Conservation (phyloP, 768 basidiomycete genomes). For the Podaxis sp. region DNA sequence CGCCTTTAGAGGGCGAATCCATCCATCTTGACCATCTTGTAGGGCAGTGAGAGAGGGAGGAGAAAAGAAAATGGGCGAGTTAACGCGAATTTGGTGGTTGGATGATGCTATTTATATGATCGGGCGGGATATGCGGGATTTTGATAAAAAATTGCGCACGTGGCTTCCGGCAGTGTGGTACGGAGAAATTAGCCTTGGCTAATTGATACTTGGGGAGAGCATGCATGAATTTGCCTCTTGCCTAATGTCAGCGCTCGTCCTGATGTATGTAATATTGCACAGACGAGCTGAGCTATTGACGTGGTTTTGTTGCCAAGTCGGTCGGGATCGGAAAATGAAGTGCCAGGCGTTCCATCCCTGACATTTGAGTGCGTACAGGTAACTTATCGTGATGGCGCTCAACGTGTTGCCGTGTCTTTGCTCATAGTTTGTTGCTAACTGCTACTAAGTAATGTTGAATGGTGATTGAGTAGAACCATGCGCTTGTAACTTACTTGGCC, state of each 20-base stretch:
- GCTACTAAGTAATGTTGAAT: too few species aligned
- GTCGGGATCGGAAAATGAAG: too few species aligned
- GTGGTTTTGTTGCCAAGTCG: too few species aligned
- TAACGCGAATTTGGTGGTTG: constrained; percentile 5
- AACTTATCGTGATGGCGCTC: too few species aligned
- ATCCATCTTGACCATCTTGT: constrained; percentile 40
- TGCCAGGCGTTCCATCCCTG: too few species aligned
- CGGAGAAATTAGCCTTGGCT: not conserved
- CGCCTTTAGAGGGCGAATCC: constrained; percentile 53
- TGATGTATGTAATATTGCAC: too few species aligned
- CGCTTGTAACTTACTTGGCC: not conserved
- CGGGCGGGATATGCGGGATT: constrained; percentile 1
- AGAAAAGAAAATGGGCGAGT: constrained; percentile 1
- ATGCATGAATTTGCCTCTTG: too few species aligned
- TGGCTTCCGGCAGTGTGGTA: not conserved
- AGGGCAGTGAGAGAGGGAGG: constrained; percentile 18
- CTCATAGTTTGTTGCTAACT: too few species aligned
- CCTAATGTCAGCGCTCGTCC: too few species aligned
- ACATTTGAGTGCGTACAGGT: too few species aligned
- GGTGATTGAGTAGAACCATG: not conserved
- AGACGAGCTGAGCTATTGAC: too few species aligned
- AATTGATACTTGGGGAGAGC: not conserved
- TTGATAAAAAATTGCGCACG: not conserved
- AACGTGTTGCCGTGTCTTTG: too few species aligned
- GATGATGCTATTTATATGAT: not conserved